phyloP scores from a whole-genome alignment of 1,139 yeast genomes.

The Blastobotrys illinoisensis region DNA sequence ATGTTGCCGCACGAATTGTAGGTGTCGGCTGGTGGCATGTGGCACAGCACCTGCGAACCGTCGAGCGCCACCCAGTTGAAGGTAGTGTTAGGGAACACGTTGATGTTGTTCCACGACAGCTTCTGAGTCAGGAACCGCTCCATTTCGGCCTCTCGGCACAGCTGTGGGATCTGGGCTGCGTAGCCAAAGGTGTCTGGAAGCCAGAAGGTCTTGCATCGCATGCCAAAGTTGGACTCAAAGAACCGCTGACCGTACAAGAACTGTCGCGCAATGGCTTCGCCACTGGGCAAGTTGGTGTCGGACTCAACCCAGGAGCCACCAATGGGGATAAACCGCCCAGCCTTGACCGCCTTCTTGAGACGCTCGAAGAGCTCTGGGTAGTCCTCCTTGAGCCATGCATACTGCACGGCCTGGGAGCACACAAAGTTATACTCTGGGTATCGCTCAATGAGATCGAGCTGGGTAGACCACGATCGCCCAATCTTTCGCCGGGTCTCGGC shows the following conservation, averaged over 20 bases:
- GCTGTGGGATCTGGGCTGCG: slow-evolving; percentile 87
- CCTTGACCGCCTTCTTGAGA: slow-evolving; percentile 57
- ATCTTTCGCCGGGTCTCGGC: slow-evolving; percentile 87
- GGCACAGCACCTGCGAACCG: slow-evolving; percentile 84
- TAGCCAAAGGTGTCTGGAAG: slow-evolving; percentile 95
- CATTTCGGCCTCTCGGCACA: slow-evolving; percentile 76
- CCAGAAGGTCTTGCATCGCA: slow-evolving; percentile 73
- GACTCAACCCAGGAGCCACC: slow-evolving; percentile 98
- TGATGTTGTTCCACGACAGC: slow-evolving; percentile 89
- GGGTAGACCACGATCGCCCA: slow-evolving; percentile 91
- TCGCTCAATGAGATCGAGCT: slow-evolving; percentile 69
- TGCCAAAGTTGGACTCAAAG: slow-evolving; percentile 69
- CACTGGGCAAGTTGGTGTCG: slow-evolving; percentile 86
- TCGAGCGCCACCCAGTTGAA: slow-evolving; percentile 93
- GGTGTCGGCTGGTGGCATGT: slow-evolving; percentile 95
- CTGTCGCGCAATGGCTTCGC: slow-evolving; percentile 83
- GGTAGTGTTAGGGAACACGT: slow-evolving; percentile 76
- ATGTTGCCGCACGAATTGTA: slow-evolving; percentile 89
- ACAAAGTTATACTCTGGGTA: slow-evolving; percentile 90
- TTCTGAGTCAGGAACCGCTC: slow-evolving; percentile 81
- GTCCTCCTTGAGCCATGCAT: slow-evolving; percentile 77
- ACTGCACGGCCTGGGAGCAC: slow-evolving; percentile 92
- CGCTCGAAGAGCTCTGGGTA: slow-evolving; percentile 70
- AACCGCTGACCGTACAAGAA: slow-evolving; percentile 82
- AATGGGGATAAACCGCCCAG: slow-evolving; percentile 77